These are phyloP conservation scores for Carpinus fangiana DNA, from an alignment of 306 rosid species.

Conservation along the genomic window DNA sequence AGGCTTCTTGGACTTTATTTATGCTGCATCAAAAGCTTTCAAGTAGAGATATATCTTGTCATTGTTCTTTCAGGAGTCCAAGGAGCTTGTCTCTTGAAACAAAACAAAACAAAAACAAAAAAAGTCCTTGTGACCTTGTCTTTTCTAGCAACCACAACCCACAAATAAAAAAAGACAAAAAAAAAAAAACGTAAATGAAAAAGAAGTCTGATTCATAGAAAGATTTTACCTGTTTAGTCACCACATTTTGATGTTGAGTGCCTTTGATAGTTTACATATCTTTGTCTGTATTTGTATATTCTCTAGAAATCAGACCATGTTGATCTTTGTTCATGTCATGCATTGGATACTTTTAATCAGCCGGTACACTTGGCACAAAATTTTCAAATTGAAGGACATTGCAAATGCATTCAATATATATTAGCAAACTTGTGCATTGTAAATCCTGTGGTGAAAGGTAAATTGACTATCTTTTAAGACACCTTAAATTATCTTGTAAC, in stretches of 20 bases:
- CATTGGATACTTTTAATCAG: not conserved
- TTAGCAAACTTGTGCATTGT: not conserved
- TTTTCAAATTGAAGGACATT: constrained; percentile 14
- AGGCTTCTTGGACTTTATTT: constrained; percentile 90
- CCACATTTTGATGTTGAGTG: constrained; percentile 17
- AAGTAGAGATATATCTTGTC: constrained; percentile 40
- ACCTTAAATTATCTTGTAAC: too few species aligned
- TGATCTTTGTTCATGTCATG: not conserved
- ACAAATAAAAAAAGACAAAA: not conserved
- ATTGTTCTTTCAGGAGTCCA: constrained; percentile 2
- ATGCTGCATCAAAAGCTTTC: constrained; percentile 64
- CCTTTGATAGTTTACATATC: constrained; percentile 9
- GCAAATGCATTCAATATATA: not conserved
- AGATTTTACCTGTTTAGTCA: not conserved
- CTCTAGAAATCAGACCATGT: not conserved
- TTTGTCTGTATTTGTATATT: not conserved
- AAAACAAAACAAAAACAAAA: too few species aligned
- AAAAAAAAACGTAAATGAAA: not conserved
- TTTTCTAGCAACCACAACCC: not conserved
- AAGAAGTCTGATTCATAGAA: constrained; percentile 13
- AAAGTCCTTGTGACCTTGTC: not conserved
- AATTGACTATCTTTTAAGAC: too few species aligned
- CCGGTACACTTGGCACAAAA: constrained; percentile 12
- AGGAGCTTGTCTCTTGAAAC: not conserved
- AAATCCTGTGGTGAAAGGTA: too few species aligned